These are phyloP conservation scores for Extremus antarcticus DNA, from an alignment of 495 filamentous ascomycete species.

Conservation along the genomic window DNA sequence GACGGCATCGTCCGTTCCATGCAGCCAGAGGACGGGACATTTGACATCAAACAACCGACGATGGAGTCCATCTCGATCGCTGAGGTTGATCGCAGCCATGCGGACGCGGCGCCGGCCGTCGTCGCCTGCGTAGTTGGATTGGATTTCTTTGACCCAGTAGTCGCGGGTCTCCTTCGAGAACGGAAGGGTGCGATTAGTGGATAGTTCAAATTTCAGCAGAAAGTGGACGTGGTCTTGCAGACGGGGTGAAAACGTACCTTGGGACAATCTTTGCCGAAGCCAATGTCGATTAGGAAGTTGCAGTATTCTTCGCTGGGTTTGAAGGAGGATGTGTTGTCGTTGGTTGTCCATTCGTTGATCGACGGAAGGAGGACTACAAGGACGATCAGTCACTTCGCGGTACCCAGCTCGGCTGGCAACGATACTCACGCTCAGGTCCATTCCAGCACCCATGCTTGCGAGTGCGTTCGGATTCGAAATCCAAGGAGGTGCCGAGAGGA, in stretches of 20 bases:
- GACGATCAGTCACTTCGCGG: too few species aligned
- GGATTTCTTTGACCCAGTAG: slow-evolving; percentile 45
- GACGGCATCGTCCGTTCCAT: slow-evolving; percentile 35
- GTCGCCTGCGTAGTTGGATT: slow-evolving; percentile 46
- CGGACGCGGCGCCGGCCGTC: slow-evolving; percentile 44
- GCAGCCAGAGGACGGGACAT: slow-evolving; percentile 54
- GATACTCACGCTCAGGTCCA: slow-evolving; percentile 36
- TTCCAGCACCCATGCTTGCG: slow-evolving; percentile 48
- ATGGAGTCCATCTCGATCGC: slow-evolving; percentile 49
- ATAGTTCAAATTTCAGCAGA: too few species aligned
- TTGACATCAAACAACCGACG: slow-evolving; percentile 42
- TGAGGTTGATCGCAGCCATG: slow-evolving; percentile 47
- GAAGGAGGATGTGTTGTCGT: slow-evolving; percentile 39
- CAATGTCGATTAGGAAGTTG: slow-evolving; percentile 44
- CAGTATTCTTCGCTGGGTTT: slow-evolving; percentile 44
- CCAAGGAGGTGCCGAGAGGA: slow-evolving; percentile 52
- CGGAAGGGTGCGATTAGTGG: too few species aligned
- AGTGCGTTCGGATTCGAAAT: slow-evolving; percentile 45
- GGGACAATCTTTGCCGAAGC: slow-evolving; percentile 40
- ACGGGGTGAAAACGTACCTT: too few species aligned
- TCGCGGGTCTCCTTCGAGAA: slow-evolving; percentile 29
- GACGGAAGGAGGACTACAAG: slow-evolving; percentile 34
- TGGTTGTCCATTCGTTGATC: slow-evolving; percentile 39
- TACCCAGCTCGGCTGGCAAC: too few species aligned
- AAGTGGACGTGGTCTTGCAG: too few species aligned